Percentiles rank a stretch among this genome's conserved stretches.
Conservation (phyloP, 306 rosid genomes). For the Comarum palustre region DNA sequence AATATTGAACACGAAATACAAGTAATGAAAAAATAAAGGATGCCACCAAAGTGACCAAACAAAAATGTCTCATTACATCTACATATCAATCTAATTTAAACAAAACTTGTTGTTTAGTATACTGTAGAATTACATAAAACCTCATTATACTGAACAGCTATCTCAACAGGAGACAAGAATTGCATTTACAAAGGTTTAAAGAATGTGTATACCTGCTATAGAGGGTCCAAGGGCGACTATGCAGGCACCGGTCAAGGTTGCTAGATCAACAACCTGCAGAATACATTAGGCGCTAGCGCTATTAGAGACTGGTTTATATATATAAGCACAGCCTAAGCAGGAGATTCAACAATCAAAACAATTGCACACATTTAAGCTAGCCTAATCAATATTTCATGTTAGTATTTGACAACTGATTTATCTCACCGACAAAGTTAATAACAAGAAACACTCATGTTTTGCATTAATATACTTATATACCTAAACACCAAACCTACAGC, state of each 20-base stretch:
- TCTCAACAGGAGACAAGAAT: not conserved
- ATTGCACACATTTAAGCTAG: not conserved
- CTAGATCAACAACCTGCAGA: conserved; percentile 84
- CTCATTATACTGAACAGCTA: not conserved
- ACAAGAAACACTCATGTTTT: not conserved
- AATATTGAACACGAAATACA: not conserved
- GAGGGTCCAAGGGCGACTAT: conserved; percentile 89
- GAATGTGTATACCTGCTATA: conserved; percentile 62
- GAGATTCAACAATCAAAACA: not conserved
- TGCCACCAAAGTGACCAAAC: not conserved
- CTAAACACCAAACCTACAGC: too few relatives aligned
- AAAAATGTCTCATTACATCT: not conserved
- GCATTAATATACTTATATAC: not conserved
- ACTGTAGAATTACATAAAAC: not conserved
- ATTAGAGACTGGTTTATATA: not conserved
- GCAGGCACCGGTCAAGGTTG: conserved; percentile 95
- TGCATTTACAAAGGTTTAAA: not conserved
- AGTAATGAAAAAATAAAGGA: not conserved
- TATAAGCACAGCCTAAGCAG: not conserved
- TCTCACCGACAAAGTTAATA: not conserved
- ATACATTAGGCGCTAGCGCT: conserved; percentile 27
- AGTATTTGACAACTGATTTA: not conserved
- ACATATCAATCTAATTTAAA: not conserved
- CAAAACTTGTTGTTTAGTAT: not conserved
- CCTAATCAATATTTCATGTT: not conserved